These are phyloP conservation scores for Mitragyna speciosa DNA, from an alignment of 257 asterid species.

Conservation along the genomic window DNA sequence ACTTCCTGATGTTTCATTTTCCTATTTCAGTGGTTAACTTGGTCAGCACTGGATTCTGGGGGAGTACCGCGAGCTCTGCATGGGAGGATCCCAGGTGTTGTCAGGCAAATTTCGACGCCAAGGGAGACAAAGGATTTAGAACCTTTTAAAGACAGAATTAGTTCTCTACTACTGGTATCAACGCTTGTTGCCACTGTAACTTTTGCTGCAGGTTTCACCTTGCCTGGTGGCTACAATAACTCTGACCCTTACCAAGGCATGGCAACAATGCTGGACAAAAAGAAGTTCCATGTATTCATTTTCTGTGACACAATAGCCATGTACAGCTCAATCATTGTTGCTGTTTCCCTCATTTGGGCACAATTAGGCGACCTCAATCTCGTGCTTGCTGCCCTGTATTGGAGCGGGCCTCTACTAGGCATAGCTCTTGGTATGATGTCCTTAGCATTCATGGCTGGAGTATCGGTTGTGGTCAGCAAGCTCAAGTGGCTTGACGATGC, in stretches of 20 bases:
- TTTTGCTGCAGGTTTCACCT: neutral
- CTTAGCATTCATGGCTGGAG: neutral
- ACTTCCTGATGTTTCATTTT: neutral
- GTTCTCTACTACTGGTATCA: neutral
- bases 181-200: neutral
- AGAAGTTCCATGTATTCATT: neutral
- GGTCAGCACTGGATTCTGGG: neutral
- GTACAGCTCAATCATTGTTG: neutral
- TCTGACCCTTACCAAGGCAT: neutral
- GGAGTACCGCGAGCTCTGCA: neutral
- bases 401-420: neutral
- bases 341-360: neutral
- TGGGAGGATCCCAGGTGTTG: neutral
- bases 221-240: neutral
- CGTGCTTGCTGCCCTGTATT: neutral
- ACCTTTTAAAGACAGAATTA: neutral
- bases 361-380: neutral
- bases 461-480: neutral
- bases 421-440: neutral
- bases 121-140: neutral
- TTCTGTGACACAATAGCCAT: neutral
- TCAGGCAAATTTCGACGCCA: neutral
- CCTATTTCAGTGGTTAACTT: neutral
- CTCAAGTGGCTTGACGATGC: neutral
- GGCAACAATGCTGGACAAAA: neutral